phyloP scores from a whole-genome alignment of 306 rosid genomes.

The Dalbergia cochinchinensis region DNA sequence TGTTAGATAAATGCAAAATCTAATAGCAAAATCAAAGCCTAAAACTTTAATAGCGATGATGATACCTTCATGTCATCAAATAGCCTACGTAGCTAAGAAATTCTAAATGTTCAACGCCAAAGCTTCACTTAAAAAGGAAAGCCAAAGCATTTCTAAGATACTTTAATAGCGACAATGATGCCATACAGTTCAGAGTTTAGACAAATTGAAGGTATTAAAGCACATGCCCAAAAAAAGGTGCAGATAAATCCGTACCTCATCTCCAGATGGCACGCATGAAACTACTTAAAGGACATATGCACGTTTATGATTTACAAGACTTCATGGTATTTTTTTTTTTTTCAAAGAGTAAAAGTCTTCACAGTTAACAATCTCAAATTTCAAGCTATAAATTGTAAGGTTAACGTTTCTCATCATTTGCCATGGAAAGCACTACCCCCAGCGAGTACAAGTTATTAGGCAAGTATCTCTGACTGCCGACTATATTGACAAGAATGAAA shows the following conservation, averaged over 20 bases:
- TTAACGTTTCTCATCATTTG: slow-evolving; percentile 13
- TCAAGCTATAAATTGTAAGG: slow-evolving; percentile 27
- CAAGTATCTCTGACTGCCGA: neutral
- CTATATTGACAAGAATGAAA: slow-evolving; percentile 39
- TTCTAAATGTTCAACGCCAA: neutral
- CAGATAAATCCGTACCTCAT: slow-evolving; percentile 17
- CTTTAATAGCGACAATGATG: slow-evolving; percentile 9
- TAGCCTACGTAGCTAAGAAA: neutral
- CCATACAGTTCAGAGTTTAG: neutral
- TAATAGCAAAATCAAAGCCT: too few species aligned
- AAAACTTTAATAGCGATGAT: too few species aligned
- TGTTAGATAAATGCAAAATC: neutral
- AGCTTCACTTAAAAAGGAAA: neutral
- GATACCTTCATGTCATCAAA: neutral
- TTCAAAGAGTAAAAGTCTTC: neutral
- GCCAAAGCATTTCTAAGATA: neutral
- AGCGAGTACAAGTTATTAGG: slow-evolving; percentile 5
- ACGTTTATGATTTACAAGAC: neutral
- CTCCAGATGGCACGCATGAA: neutral
- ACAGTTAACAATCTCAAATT: slow-evolving; percentile 21
- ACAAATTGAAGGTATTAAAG: slow-evolving; percentile 4
- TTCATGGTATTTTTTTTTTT: neutral
- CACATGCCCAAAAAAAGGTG: neutral
- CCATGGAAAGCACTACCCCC: slow-evolving; percentile 33
- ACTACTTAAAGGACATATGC: neutral